Conservation (phyloP, 148 eudicot species). For the Gaultheria prostrata region DNA sequence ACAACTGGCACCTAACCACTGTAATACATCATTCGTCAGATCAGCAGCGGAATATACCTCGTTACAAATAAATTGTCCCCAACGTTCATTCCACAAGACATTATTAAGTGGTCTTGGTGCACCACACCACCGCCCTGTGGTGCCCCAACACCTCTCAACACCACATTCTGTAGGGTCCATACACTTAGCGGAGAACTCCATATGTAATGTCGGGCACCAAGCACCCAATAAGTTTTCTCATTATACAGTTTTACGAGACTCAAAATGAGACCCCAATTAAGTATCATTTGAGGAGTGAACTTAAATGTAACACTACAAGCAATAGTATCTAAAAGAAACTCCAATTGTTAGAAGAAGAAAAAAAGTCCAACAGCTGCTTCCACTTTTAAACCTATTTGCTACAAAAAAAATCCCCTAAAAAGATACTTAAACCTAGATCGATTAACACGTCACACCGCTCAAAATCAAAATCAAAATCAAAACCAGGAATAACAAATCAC, state of each 20-base stretch:
- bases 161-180: no score
- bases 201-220: neutral
- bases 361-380: neutral
- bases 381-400: neutral
- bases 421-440: conserved; percentile 11
- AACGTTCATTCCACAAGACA: neutral
- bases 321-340: neutral
- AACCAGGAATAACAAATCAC: neutral
- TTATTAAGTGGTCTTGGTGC: no score
- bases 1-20: neutral
- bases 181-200: no score
- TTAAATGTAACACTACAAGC: neutral
- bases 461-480: conserved; percentile 1
- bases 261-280: no score
- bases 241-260: no score
- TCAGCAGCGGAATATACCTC: neutral
- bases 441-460: neutral
- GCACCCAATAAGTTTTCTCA: neutral
- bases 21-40: neutral
- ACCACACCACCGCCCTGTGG: no score
- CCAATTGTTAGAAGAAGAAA: neutral
- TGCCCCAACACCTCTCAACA: no score
- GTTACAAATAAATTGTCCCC: neutral
- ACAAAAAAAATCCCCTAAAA: neutral
- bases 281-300: neutral